A percentile compares a stretch with the other conserved stretches of the same genome.
These are phyloP conservation scores for Aureobasidium sp. DNA, from an alignment of 2,329 filamentous ascomycete species.

Conservation along the genomic window DNA sequence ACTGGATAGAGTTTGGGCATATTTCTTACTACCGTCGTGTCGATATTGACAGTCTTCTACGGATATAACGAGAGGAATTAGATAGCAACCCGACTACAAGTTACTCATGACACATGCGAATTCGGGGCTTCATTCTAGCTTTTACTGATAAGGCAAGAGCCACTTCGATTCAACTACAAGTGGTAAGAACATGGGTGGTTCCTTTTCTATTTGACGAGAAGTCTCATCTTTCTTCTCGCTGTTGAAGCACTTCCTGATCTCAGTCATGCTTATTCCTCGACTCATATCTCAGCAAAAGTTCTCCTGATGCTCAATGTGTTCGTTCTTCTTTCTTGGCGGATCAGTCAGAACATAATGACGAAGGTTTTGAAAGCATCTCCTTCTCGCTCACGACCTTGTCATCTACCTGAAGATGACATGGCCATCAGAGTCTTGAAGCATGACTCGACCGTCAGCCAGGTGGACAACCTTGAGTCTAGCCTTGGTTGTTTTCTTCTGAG, in stretches of 20 bases:
- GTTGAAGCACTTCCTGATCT: not conserved
- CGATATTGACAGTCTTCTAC: constrained; percentile 31
- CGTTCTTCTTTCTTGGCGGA: not conserved
- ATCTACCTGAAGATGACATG: not conserved
- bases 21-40: constrained; percentile 44
- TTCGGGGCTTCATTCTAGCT: not conserved
- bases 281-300: not conserved
- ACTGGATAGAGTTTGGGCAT: constrained; percentile 59
- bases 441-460: not conserved
- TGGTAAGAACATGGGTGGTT: not conserved
- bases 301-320: not conserved
- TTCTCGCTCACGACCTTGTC: too few relatives aligned
- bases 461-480: not conserved
- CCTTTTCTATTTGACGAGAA: not conserved
- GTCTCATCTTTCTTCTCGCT: not conserved
- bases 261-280: not conserved
- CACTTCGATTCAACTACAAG: not conserved
- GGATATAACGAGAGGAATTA: not conserved
- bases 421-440: constrained; percentile 2
- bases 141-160: not conserved
- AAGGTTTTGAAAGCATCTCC: too few relatives aligned
- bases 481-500: not conserved
- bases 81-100: not conserved
- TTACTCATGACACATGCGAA: not conserved
- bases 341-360: not conserved